These are phyloP conservation scores for Juglanconis oblonga DNA, from an alignment of 2,329 filamentous ascomycete genomes.

Conservation along the genomic window DNA sequence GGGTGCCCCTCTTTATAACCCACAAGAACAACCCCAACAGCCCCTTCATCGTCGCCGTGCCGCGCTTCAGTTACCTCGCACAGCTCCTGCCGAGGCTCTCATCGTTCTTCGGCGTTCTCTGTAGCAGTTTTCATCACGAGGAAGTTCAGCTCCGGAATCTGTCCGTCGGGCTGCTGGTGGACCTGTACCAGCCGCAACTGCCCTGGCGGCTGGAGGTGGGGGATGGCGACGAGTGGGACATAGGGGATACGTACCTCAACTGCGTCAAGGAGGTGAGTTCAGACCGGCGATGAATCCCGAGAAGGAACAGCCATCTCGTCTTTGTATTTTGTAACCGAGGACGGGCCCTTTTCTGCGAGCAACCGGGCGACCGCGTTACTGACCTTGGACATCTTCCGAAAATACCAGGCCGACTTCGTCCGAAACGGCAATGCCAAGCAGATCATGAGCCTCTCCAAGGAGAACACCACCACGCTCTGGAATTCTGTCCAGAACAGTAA, in stretches of 20 bases:
- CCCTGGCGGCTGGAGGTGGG: constrained; percentile 55
- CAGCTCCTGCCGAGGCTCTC: constrained; percentile 54
- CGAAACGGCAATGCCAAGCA: constrained; percentile 84
- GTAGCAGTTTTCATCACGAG: constrained; percentile 59
- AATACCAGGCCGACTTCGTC: constrained; percentile 70
- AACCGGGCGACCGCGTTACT: not conserved
- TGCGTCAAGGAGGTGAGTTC: constrained; percentile 57
- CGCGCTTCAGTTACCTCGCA: constrained; percentile 59
- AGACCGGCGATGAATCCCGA: too few species aligned
- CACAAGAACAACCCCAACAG: constrained; percentile 44
- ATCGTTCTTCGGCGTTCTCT: constrained; percentile 50
- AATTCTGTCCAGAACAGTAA: constrained; percentile 70
- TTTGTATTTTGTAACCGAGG: not conserved
- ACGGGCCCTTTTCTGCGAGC: not conserved
- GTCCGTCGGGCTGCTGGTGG: constrained; percentile 51
- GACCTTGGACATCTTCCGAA: not conserved
- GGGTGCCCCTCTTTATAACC: constrained; percentile 53
- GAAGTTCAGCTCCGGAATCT: constrained; percentile 52
- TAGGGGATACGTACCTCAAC: constrained; percentile 62
- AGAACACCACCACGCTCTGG: constrained; percentile 81
- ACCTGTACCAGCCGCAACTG: constrained; percentile 53
- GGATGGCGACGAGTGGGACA: constrained; percentile 57
- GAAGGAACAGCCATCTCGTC: not conserved
- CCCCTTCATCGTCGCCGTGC: constrained; percentile 52
- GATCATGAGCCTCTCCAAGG: constrained; percentile 84